These are phyloP conservation scores for Colletotrichum kahawae DNA, from an alignment of 2,329 filamentous ascomycete genomes.

Conservation along the genomic window DNA sequence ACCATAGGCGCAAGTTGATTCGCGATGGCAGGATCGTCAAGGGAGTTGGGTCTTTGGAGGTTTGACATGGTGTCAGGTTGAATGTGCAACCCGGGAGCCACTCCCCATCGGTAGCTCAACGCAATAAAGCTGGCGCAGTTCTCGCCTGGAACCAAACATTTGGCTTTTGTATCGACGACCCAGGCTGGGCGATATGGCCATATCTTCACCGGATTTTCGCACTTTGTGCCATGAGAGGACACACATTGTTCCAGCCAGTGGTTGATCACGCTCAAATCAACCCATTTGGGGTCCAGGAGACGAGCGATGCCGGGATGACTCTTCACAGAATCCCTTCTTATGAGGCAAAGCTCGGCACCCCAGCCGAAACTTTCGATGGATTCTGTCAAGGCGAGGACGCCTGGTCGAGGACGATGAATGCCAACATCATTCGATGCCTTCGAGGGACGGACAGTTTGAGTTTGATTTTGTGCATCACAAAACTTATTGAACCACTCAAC, in stretches of 20 bases:
- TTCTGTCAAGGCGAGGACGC: background rate
- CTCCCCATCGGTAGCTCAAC: background rate
- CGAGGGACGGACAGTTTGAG: too few relatives aligned
- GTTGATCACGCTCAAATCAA: background rate
- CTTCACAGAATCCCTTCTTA: background rate
- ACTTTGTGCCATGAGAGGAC: background rate
- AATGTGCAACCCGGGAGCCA: fast-evolving
- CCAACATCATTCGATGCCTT: too few relatives aligned
- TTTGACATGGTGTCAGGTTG: background rate
- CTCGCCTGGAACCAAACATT: background rate
- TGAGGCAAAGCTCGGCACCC: background rate
- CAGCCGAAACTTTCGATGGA: background rate
- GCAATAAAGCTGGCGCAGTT: background rate
- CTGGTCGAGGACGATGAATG: background rate
- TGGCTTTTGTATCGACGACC: background rate
- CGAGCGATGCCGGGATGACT: background rate
- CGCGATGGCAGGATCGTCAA: background rate
- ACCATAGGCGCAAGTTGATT: background rate
- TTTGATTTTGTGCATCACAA: too few relatives aligned
- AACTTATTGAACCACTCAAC: too few relatives aligned
- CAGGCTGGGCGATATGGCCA: background rate
- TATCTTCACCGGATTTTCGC: background rate
- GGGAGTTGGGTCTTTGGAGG: background rate
- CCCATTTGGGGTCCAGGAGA: background rate
- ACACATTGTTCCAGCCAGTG: background rate